Base-by-base conservation (phyloP, 1,139 yeast genomes). In the Saccharomyces hybrid region DNA sequence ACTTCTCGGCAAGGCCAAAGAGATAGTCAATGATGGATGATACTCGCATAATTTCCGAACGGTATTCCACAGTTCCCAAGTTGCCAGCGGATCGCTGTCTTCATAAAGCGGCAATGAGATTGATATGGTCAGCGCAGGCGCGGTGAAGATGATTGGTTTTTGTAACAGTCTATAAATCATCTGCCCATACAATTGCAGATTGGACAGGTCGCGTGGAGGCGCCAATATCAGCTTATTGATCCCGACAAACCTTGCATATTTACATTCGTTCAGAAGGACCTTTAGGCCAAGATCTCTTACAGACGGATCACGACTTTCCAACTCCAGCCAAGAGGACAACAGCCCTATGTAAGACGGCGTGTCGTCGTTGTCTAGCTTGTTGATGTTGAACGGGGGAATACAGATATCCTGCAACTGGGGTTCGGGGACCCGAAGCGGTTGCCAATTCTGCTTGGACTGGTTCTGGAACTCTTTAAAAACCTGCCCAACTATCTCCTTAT, bases 31-130 rank as follows among this genome's bases (percentile, higher is more conserved):
- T 27, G 79, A 76, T 2, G 70, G 61, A 48, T 82, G 75, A 60
- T 82, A 81, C 52, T 76, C 75, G 61, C 84, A 80, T 44, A 77
- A 70, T 6, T 76, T 73, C 27, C 88, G 70, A 9, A 84, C 77
- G 0, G 85, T 75, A 62, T 83, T 81, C 89, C 89, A 84, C 61
- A 82, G 76, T 55, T 82, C 86, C 89, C 89, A 84, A 1, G 85
- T 80, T 2, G 83, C 79, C 42, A 83, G 65, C 5, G 78, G 72
- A 64, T 82, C 85, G 14, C 75, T 67, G 14, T 78, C 77, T 31
- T 79, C 78, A 27, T 66, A 73, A 14, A 68, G 51, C 57, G 70
- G 73, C 49, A 70, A 52, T 1, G 73, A 70, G 2, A 70, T 67
- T 0, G 72, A 69, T 13, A 70, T 53, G 2, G 58, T 55, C 50